Conservation (phyloP, 2,329 filamentous ascomycete genomes). For the Hymenotorrendiella dingleyae region DNA sequence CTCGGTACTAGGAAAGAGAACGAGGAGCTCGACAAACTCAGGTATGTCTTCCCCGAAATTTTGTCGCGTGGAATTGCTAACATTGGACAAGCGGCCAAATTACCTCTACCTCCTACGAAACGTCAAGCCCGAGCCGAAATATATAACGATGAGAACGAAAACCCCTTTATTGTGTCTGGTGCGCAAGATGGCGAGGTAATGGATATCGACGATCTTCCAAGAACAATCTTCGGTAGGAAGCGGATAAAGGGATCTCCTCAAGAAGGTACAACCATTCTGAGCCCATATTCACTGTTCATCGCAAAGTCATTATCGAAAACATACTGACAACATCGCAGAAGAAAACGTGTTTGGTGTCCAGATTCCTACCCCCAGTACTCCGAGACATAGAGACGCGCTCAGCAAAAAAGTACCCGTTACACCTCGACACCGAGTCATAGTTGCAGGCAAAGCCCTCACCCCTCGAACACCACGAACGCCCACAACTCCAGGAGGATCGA, state of each 20-base stretch:
- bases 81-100: conserved; percentile 18
- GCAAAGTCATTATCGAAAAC: no score
- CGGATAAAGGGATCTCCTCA: conserved; percentile 4
- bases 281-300: no score
- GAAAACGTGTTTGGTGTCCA: conserved; percentile 39
- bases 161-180: conserved; percentile 42
- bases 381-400: conserved; percentile 74
- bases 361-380: conserved; percentile 65
- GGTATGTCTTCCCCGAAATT: conserved; percentile 28
- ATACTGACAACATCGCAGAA: no score
- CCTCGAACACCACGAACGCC: conserved; percentile 75
- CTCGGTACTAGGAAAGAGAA: conserved; percentile 43
- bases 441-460: conserved; percentile 67
- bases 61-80: conserved; percentile 7
- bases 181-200: conserved; percentile 36
- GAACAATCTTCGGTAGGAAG: conserved; percentile 31
- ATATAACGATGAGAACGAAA: conserved; percentile 63
- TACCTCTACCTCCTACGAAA: conserved; percentile 35
- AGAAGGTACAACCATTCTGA: no score
- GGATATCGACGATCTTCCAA: conserved; percentile 36
- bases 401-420: conserved; percentile 65
- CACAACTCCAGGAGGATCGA: conserved; percentile 56
- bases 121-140: conserved; percentile 35
- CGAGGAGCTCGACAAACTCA: conserved; percentile 33
- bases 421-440: conserved; percentile 76